These are phyloP conservation scores for Apiospora hydei DNA, from an alignment of 2,329 filamentous ascomycete genomes.

Conservation along the genomic window DNA sequence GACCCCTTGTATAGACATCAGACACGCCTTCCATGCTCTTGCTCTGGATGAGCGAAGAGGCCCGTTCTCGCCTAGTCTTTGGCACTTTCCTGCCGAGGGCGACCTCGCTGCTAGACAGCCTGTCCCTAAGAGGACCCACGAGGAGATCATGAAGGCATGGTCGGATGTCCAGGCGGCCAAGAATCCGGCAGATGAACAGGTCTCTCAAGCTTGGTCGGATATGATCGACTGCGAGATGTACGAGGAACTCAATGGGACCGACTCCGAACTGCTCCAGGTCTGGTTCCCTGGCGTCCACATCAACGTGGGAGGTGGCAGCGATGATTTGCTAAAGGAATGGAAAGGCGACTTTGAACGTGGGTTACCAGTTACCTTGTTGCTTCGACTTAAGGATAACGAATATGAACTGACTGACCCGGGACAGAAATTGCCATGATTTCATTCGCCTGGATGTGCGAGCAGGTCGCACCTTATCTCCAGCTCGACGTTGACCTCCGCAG, in stretches of 20 bases:
- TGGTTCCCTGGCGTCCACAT: constrained; percentile 64
- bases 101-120: constrained; percentile 30
- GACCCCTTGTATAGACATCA: constrained; percentile 35
- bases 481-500: constrained; percentile 19
- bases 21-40: constrained; percentile 48
- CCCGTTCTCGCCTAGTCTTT: constrained; percentile 59
- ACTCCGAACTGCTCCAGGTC: constrained; percentile 52
- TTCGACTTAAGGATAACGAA: background rate
- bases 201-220: constrained; percentile 22
- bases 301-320: constrained; percentile 57
- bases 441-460: constrained; percentile 31
- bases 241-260: constrained; percentile 22
- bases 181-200: background rate
- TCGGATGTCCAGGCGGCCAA: background rate
- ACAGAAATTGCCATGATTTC: constrained; percentile 30
- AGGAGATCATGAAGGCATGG: constrained; percentile 16
- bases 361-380: background rate
- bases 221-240: constrained; percentile 30
- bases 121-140: constrained; percentile 23
- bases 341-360: constrained; percentile 31
- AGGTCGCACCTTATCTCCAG: constrained; percentile 29
- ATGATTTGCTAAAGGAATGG: constrained; percentile 32
- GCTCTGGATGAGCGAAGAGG: constrained; percentile 46
- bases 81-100: constrained; percentile 50
- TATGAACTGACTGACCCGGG: background rate